Base-by-base conservation (phyloP, 2,329 filamentous ascomycete species). In the Epichloe sp. region DNA sequence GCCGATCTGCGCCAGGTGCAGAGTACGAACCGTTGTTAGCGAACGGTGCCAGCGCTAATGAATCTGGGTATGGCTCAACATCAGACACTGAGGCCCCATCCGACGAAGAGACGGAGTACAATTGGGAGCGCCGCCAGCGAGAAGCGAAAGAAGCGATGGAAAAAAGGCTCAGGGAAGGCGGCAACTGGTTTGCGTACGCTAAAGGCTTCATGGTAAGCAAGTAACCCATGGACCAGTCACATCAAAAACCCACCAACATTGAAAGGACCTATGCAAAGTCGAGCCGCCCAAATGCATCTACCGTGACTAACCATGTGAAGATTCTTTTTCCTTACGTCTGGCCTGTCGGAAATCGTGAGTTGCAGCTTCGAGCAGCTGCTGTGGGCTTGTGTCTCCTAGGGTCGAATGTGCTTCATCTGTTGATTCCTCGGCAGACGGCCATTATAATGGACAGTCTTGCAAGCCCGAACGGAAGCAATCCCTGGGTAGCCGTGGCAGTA, bases 351-450 rank as follows among this genome's bases (percentile, higher is more conserved):
- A 78, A 85, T 59, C 75, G 72, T 49, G 65, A 69, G 14, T 75
- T 93, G 17, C 86, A 93, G 62, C 63, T 85, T 17, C 82, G 82
- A 50, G 78, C 86, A 19, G 68, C 77, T 11, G 71, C 86, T 4
- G 82, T 93, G 44, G 76, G 77, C 0, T 43, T 86, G 1, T 85
- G 85, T 57, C 71, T 93, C 21, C 64, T 89, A n/a, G 70, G 74
- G 48, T 78, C 82, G 51, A 88, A 90, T 56, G 78, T 78, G 5
- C 71, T 94, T 47, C 87, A 89, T 58, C 71, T 95, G 14, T 69
- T 94, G 42, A 80, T 88, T 35, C 88, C 88, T n/a, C 78, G 85
- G 19, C 86, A 93, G 62, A 79, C 91, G 35, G 88, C 88, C 56
- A 80, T 86, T 52, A 82, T 95, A 55, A 83, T 87, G 56, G 80